Conservation (phyloP, 768 basidiomycete genomes). For the Hypsizygus marmoreus region DNA sequence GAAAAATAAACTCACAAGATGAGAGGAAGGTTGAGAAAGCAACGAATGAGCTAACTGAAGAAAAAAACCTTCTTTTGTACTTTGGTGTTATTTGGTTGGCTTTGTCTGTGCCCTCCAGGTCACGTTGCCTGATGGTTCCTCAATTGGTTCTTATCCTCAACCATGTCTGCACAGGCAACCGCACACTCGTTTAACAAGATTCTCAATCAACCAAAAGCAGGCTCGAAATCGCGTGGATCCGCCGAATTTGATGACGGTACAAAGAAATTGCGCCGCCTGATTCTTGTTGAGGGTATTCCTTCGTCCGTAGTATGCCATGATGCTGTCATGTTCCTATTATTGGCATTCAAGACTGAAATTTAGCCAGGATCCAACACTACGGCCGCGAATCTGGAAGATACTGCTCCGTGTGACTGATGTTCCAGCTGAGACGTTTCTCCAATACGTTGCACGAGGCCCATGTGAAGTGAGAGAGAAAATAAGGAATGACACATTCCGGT, state of each 20-base stretch:
- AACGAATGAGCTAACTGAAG: too few relatives aligned
- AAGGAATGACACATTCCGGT: slow-evolving; percentile 96
- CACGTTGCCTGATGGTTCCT: too few relatives aligned
- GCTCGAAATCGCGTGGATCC: slow-evolving; percentile 63
- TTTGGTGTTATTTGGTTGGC: too few relatives aligned
- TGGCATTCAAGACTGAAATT: neutral
- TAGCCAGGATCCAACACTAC: slow-evolving; percentile 69
- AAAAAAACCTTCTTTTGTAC: too few relatives aligned
- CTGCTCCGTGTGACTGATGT: slow-evolving; percentile 80
- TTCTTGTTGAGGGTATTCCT: slow-evolving; percentile 90
- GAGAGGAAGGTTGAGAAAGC: too few relatives aligned
- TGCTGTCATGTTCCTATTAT: neutral
- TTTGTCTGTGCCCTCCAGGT: too few relatives aligned
- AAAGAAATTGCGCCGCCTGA: slow-evolving; percentile 85
- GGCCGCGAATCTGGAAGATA: slow-evolving; percentile 94
- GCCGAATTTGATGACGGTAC: slow-evolving; percentile 72
- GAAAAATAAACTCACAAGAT: too few relatives aligned
- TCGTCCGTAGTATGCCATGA: slow-evolving; percentile 60
- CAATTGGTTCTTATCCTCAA: slow-evolving; percentile 12
- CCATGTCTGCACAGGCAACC: slow-evolving; percentile 36
- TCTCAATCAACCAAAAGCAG: slow-evolving; percentile 65
- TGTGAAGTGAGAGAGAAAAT: slow-evolving; percentile 91
- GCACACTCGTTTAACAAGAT: slow-evolving; percentile 84
- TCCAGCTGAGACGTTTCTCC: slow-evolving; percentile 71
- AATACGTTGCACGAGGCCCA: slow-evolving; percentile 81